phyloP scores from a whole-genome alignment of 345 rosid species.

The Orychophragmus violaceus region DNA sequence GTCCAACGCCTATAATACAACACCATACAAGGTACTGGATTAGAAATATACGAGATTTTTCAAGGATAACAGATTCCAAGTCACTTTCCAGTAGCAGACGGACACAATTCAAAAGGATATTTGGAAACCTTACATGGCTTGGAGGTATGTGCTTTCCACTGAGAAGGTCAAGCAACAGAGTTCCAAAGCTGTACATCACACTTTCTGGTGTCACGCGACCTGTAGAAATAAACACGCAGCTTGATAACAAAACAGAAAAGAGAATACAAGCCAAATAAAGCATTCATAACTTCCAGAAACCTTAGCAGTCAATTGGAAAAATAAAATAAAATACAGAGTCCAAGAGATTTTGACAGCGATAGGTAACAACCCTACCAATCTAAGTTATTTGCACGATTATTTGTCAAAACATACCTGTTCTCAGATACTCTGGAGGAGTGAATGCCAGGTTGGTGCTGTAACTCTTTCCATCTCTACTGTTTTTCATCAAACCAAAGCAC shows the following conservation, averaged over 20 bases:
- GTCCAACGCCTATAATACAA: conserved; percentile 63
- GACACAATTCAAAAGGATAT: neutral
- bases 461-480: too few species aligned
- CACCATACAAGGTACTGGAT: neutral
- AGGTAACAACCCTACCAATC: too few species aligned
- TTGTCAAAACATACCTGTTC: conserved; percentile 49
- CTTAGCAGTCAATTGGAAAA: too few species aligned
- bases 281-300: neutral
- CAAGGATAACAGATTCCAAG: neutral
- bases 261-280: neutral
- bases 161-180: conserved; percentile 80
- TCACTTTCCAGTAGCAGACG: neutral
- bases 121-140: conserved; percentile 56
- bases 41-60: neutral
- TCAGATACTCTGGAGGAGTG: conserved; percentile 88
- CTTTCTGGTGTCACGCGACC: too few species aligned
- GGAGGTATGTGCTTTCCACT: too few species aligned
- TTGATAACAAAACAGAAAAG: neutral
- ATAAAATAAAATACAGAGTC: too few species aligned
- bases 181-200: conserved; percentile 87
- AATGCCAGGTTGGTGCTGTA: conserved; percentile 90
- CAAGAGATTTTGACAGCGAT: too few species aligned
- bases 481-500: too few species aligned
- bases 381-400: neutral
- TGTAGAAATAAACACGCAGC: conserved; percentile 3